Conservation (phyloP, 148 eudicot genomes). For the Amaranthus palmeri region DNA sequence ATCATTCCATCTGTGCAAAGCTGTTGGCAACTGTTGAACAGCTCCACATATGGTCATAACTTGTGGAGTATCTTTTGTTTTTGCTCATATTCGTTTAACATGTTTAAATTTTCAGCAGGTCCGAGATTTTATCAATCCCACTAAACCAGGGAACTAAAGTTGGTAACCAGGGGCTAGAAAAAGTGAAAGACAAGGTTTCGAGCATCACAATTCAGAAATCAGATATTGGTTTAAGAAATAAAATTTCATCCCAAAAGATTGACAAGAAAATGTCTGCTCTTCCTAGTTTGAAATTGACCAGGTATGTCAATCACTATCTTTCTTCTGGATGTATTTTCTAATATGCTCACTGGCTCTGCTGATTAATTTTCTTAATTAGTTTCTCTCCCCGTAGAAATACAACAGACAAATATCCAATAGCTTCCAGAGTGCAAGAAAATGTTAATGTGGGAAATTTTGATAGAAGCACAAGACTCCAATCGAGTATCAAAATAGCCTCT, state of each 20-base stretch:
- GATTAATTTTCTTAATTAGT: neutral
- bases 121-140: slow-evolving; percentile 19
- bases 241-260: slow-evolving; percentile 24
- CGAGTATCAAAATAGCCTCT: slow-evolving; percentile 18
- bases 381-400: slow-evolving; percentile 22
- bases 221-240: slow-evolving; percentile 26
- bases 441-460: slow-evolving; percentile 19
- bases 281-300: slow-evolving; percentile 26
- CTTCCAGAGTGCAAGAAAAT: slow-evolving; percentile 22
- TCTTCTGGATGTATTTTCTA: neutral
- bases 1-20: neutral
- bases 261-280: slow-evolving; percentile 26
- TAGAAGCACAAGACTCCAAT: slow-evolving; percentile 17
- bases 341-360: slow-evolving; percentile 1
- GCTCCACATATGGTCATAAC: neutral
- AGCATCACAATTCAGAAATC: slow-evolving; percentile 21
- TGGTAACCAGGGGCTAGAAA: slow-evolving; percentile 25
- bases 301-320: slow-evolving; percentile 17
- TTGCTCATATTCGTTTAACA: slow-evolving; percentile 12
- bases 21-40: neutral
- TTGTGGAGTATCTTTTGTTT: neutral
- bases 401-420: slow-evolving; percentile 20
- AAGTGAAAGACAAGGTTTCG: slow-evolving; percentile 28
- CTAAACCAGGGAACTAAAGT: slow-evolving; percentile 23
- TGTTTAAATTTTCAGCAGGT: slow-evolving; percentile 27